Percentiles rank a stretch among this genome's conserved stretches.
phyloP scores from a whole-genome alignment of 2,329 filamentous ascomycete genomes.

The Penicillium nordicum region DNA sequence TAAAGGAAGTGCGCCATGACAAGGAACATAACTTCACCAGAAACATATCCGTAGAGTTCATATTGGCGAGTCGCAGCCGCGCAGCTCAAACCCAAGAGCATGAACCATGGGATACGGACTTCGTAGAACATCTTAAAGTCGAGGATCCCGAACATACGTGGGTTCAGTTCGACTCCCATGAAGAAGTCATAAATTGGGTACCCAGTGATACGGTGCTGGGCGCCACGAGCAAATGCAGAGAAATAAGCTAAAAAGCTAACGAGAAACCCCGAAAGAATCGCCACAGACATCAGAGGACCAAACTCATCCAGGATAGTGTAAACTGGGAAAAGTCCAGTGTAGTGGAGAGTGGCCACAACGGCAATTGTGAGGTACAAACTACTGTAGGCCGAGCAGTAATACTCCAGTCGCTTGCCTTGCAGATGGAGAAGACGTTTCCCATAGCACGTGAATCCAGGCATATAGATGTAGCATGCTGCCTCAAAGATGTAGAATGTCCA shows the following conservation, averaged over 20 bases:
- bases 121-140: constrained; percentile 97
- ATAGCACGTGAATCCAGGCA: constrained; percentile 82
- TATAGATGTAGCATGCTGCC: constrained; percentile 72
- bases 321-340: constrained; percentile 76
- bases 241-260: constrained; percentile 79
- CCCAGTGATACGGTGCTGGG: constrained; percentile 86
- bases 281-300: constrained; percentile 84
- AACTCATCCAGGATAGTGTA: constrained; percentile 94
- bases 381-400: constrained; percentile 86
- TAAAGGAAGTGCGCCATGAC: constrained; percentile 88
- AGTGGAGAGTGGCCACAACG: constrained; percentile 67
- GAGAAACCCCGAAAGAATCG: constrained; percentile 82
- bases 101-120: constrained; percentile 90
- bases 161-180: constrained; percentile 84
- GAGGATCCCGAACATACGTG: constrained; percentile 73
- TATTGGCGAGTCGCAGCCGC: constrained; percentile 73
- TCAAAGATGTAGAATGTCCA: constrained; percentile 89
- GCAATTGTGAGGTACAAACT: constrained; percentile 83
- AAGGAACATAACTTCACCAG: constrained; percentile 74
- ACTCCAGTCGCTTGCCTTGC: constrained; percentile 77
- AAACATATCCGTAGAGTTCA: constrained; percentile 78
- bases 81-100: constrained; percentile 67
- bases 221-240: constrained; percentile 76
- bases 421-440: constrained; percentile 83
- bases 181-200: constrained; percentile 80